A percentile compares a stretch with the other conserved stretches of the same genome.
phyloP scores from a whole-genome alignment of 2,329 filamentous ascomycete genomes.

The Xenosphaeropsis pyriputrescens region DNA sequence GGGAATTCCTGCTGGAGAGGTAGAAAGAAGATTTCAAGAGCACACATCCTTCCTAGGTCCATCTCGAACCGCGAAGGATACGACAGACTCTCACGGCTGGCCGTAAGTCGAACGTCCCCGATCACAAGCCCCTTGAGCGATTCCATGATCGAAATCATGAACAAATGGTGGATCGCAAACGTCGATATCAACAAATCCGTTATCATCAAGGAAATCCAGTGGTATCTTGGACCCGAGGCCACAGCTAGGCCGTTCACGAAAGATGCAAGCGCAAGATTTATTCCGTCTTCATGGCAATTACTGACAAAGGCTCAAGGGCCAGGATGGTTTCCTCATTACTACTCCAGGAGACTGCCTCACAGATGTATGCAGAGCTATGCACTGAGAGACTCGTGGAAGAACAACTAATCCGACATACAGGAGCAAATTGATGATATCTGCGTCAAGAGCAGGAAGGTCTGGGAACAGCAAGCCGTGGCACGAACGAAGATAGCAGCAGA shows the following conservation, averaged over 20 bases:
- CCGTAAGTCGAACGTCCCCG: not conserved
- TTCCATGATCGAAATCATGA: slow-evolving; percentile 13
- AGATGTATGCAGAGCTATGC: slow-evolving; percentile 28
- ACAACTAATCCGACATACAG: slow-evolving; percentile 15
- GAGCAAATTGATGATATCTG: slow-evolving; percentile 46
- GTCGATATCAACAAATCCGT: slow-evolving; percentile 40
- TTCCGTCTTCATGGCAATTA: not conserved
- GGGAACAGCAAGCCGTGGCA: slow-evolving; percentile 36
- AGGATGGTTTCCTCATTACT: slow-evolving; percentile 40
- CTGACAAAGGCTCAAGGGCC: slow-evolving; percentile 24
- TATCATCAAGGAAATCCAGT: slow-evolving; percentile 37
- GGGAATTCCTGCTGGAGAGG: not conserved
- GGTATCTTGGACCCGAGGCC: slow-evolving; percentile 36
- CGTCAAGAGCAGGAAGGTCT: slow-evolving; percentile 36
- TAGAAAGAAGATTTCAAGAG: too few species aligned
- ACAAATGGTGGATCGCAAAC: slow-evolving; percentile 41
- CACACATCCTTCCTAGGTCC: too few species aligned
- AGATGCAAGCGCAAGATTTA: slow-evolving; percentile 24
- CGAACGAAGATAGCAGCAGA: slow-evolving; percentile 21
- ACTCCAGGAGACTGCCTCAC: slow-evolving; percentile 37
- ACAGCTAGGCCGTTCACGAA: slow-evolving; percentile 37
- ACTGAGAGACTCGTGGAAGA: not conserved
- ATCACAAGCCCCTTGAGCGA: not conserved
- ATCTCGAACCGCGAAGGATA: not conserved
- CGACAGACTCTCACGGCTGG: not conserved